Percentiles rank a stretch among this genome's conserved stretches.
Evolutionary conservation across 495 filamentous ascomycete species (phyloP).

Genomic region (Penicillium maclennaniae): DNA sequence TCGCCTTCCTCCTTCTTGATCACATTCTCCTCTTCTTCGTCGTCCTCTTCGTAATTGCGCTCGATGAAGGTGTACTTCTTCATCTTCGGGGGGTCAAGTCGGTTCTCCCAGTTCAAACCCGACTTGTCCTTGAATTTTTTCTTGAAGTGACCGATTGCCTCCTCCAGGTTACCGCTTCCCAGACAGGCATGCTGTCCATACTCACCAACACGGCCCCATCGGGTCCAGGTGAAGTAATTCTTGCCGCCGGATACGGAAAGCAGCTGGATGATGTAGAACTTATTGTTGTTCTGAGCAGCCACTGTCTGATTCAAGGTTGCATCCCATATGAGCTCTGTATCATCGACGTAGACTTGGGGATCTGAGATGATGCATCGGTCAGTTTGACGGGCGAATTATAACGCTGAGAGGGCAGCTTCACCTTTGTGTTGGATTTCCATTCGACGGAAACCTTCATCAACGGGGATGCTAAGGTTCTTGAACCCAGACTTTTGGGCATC

Average conservation of each 20-base stretch:
- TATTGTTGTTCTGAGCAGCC: constrained; percentile 61
- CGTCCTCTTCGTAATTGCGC: constrained; percentile 61
- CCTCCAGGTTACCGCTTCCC: constrained; percentile 32
- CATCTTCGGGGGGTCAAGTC: constrained; percentile 53
- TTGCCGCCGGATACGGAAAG: constrained; percentile 19
- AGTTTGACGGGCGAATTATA: constrained; percentile 13
- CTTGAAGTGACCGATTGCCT: constrained; percentile 55
- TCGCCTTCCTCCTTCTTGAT: constrained; percentile 30
- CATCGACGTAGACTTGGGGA: constrained; percentile 60
- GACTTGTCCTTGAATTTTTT: constrained; percentile 79
- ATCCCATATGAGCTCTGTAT: constrained; percentile 58
- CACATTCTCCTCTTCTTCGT: constrained; percentile 56
- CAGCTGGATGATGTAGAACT: constrained; percentile 67
- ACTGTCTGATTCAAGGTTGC: constrained; percentile 49
- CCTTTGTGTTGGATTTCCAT: neutral
- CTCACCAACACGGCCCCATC: constrained; percentile 80
- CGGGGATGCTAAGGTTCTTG: constrained; percentile 39
- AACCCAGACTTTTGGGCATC: constrained; percentile 42
- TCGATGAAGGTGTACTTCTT: constrained; percentile 78
- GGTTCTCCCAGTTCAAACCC: constrained; percentile 62
- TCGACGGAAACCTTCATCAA: constrained; percentile 45
- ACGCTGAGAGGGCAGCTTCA: neutral
- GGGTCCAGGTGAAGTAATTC: constrained; percentile 57
- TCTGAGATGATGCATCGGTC: constrained; percentile 1
- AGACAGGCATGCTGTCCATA: constrained; percentile 54